Conservation (phyloP, 78 protist species). For the Dictyostelium intermedium region DNA sequence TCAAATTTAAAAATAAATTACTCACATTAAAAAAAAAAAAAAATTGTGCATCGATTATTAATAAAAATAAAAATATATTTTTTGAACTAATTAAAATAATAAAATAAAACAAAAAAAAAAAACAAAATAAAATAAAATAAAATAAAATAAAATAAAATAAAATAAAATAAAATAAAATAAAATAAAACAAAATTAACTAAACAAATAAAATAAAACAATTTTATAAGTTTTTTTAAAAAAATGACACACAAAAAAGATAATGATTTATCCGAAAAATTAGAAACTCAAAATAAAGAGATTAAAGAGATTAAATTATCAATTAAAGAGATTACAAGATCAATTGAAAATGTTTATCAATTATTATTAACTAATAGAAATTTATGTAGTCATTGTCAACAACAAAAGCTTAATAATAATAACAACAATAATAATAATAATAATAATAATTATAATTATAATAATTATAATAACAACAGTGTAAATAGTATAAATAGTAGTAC, state of each 20-base stretch:
- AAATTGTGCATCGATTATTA: too few relatives aligned
- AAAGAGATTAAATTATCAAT: not conserved
- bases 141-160: too few relatives aligned
- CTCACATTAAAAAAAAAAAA: too few relatives aligned
- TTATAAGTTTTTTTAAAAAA: not conserved
- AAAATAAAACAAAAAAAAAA: too few relatives aligned
- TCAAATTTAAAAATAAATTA: too few relatives aligned
- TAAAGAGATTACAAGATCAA: not conserved
- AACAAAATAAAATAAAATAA: too few relatives aligned
- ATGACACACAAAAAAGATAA: not conserved
- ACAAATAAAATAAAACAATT: too few relatives aligned
- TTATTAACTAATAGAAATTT: slow-evolving; percentile 9
- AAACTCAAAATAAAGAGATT: not conserved
- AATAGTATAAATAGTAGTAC: not conserved
- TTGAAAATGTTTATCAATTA: slow-evolving; percentile 8
- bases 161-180: not conserved
- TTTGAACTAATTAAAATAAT: too few relatives aligned
- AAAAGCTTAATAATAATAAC: not conserved
- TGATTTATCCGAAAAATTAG: not conserved
- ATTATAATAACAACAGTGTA: not conserved
- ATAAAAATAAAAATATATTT: too few relatives aligned
- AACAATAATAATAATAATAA: not conserved
- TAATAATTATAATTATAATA: not conserved
- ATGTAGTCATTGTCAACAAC: slow-evolving; percentile 27
- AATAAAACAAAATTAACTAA: not conserved